Percentiles rank a stretch among this genome's conserved stretches.
Evolutionary conservation across 2,329 filamentous ascomycete genomes (phyloP).

Genomic region (Colletotrichum sp.): DNA sequence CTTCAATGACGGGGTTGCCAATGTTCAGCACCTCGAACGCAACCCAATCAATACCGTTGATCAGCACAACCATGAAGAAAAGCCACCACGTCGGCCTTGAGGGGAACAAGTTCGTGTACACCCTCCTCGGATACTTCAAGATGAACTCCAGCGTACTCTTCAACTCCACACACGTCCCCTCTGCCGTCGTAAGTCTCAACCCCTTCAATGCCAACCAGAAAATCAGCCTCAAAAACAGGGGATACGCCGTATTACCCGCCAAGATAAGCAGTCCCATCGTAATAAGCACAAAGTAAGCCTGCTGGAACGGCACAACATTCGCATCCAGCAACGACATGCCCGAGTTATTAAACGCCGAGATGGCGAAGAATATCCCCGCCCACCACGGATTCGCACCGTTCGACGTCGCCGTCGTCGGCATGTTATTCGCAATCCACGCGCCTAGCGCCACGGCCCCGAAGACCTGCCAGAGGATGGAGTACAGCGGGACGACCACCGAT

Average conservation of each 20-base stretch:
- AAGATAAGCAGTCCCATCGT: conserved; percentile 64
- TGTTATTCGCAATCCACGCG: conserved; percentile 63
- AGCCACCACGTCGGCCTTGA: conserved; percentile 70
- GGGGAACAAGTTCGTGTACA: conserved; percentile 70
- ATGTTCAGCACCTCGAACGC: conserved; percentile 71
- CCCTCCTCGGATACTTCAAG: conserved; percentile 60
- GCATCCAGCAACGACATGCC: conserved; percentile 72
- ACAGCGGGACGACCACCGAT: conserved; percentile 63
- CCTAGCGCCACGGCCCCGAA: conserved; percentile 64
- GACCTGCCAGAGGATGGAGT: conserved; percentile 65
- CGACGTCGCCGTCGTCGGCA: conserved; percentile 48
- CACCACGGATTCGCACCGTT: conserved; percentile 72
- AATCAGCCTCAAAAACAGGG: conserved; percentile 65
- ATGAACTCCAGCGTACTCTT: conserved; percentile 60
- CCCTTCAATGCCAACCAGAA: conserved; percentile 58
- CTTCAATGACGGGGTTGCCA: conserved; percentile 60
- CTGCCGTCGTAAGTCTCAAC: conserved; percentile 41
- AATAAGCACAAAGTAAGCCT: conserved; percentile 54
- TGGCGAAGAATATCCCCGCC: conserved; percentile 71
- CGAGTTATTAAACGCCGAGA: conserved; percentile 75
- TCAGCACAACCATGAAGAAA: conserved; percentile 61
- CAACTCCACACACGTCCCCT: conserved; percentile 39
- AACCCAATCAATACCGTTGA: conserved; percentile 70
- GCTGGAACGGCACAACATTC: conserved; percentile 68
- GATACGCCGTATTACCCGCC: conserved; percentile 71